phyloP scores from a whole-genome alignment of 2,329 filamentous ascomycete species.

The Rutstroemia sp. region DNA sequence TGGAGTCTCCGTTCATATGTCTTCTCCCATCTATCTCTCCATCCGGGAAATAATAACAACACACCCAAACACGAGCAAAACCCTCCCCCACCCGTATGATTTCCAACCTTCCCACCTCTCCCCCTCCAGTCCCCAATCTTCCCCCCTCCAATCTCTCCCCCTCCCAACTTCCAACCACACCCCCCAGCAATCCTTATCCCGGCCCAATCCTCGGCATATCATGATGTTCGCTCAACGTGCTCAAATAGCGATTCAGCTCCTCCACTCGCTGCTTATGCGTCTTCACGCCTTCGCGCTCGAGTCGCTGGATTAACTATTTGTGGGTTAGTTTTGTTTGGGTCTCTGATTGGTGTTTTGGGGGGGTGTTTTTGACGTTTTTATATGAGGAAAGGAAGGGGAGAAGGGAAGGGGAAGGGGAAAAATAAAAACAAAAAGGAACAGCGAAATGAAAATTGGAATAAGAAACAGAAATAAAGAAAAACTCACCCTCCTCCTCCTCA shows the following conservation, averaged over 20 bases:
- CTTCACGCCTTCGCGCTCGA: conserved; percentile 76
- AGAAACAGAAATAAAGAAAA: conserved; percentile 5
- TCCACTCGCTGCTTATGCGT: conserved; percentile 96
- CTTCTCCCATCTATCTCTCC: too few species aligned
- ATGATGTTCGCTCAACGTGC: conserved; percentile 89
- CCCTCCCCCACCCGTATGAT: too few species aligned
- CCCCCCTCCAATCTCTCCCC: too few species aligned
- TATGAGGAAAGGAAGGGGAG: neutral
- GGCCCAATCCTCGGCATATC: conserved; percentile 70
- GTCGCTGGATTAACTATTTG: conserved; percentile 66
- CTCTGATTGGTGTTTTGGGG: neutral
- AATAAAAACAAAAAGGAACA: neutral
- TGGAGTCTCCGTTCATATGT: too few species aligned
- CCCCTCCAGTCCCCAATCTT: too few species aligned
- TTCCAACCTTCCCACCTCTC: too few species aligned
- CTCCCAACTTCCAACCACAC: neutral
- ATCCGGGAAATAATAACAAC: too few species aligned
- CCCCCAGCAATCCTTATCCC: conserved; percentile 36
- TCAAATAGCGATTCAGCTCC: conserved; percentile 89
- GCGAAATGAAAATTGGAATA: too few species aligned
- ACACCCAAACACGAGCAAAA: too few species aligned
- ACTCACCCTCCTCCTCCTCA: conserved; percentile 69
- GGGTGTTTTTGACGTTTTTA: too few species aligned
- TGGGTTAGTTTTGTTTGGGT: neutral
- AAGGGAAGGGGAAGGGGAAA: neutral